These are phyloP conservation scores for Macaranga tanarius DNA, from an alignment of 441 rosid genomes.

Conservation along the genomic window DNA sequence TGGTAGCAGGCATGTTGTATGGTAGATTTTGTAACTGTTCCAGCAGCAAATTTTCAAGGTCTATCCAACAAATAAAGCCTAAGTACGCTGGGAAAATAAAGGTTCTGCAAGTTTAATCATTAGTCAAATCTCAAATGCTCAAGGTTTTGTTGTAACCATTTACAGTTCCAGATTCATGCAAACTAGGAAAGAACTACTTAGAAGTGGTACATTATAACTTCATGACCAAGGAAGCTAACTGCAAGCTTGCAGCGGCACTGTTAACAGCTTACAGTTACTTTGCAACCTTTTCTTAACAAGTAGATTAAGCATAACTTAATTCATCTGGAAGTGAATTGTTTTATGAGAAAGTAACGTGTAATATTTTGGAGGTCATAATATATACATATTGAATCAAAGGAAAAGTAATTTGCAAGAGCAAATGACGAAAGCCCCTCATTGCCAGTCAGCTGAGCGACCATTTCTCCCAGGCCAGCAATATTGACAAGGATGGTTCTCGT, in stretches of 20 bases:
- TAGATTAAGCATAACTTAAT: slow-evolving; percentile 1
- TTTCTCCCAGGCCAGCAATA: not conserved
- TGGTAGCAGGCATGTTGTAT: not conserved
- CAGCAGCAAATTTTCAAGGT: not conserved
- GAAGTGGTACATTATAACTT: not conserved
- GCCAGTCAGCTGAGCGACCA: not conserved
- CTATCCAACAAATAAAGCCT: not conserved
- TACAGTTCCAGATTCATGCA: not conserved
- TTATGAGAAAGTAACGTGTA: not conserved
- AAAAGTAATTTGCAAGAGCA: not conserved
- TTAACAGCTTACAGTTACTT: not conserved
- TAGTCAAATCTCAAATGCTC: not conserved
- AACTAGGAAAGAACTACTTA: not conserved
- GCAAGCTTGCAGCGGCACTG: slow-evolving; percentile 3
- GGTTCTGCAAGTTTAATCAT: not conserved
- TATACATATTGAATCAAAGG: not conserved
- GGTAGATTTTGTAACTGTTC: not conserved
- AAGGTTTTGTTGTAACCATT: not conserved
- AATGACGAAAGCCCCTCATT: not conserved
- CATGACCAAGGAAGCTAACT: not conserved
- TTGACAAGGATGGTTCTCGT: not conserved
- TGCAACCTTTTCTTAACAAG: not conserved
- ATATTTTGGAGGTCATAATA: too few species aligned
- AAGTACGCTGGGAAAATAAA: not conserved
- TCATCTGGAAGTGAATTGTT: not conserved